Evolutionary conservation across 73 alveolate species (phyloP).

Genomic region (Paramecium sonneborni): DNA sequence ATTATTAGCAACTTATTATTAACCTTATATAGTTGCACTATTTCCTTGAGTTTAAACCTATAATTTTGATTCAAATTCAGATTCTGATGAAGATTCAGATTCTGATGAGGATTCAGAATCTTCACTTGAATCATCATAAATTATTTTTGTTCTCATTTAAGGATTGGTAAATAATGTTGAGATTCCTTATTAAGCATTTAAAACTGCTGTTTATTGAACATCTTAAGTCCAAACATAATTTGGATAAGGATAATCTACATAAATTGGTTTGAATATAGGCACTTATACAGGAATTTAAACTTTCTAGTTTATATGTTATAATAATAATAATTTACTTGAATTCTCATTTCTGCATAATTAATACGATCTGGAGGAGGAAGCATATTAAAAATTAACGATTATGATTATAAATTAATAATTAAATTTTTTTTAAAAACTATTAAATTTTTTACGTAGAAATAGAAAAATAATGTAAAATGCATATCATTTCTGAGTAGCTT

Average conservation of each 20-base stretch:
- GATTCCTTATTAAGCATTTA: neutral
- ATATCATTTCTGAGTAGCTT: neutral
- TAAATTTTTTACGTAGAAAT: neutral
- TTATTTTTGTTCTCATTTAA: neutral
- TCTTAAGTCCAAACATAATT: neutral
- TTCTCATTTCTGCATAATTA: conserved; percentile 30
- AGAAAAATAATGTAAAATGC: neutral
- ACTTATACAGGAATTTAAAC: neutral
- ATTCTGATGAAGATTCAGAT: neutral
- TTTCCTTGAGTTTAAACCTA: neutral
- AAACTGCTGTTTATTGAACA: neutral
- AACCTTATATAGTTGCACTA: neutral
- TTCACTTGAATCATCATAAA: neutral
- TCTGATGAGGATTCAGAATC: neutral
- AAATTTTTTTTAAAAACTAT: neutral
- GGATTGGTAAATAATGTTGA: neutral
- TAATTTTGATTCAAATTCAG: neutral
- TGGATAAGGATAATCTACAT: conserved; percentile 12
- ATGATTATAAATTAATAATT: neutral
- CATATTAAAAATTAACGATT: neutral
- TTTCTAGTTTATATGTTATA: neutral
- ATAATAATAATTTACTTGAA: neutral
- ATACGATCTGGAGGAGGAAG: neutral
- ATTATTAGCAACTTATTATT: neutral
- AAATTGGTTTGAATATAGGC: neutral